Base-by-base conservation (phyloP, 179 eudicot genomes). In the Silene coronaria region DNA sequence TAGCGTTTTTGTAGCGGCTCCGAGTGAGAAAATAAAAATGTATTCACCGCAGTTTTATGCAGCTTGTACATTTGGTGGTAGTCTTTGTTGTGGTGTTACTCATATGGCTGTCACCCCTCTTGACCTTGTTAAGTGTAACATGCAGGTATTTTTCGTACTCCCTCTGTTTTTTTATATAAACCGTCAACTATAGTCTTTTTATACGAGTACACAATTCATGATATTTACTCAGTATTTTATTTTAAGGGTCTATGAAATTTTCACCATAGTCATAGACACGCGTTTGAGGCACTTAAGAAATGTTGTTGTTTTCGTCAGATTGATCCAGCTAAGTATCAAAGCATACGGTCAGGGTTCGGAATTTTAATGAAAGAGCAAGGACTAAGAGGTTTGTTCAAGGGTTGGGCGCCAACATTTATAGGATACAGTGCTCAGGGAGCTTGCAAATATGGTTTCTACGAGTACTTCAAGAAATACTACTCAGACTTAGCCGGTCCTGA, bases 341-440 rank as follows among this genome's bases (percentile, higher is more conserved):
- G 61, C 84, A 82, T 83, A 23, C 26, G 78, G 11, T 88, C 93
- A 2, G 93, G 89, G 9, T 91, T 88, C 19, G 87, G 90, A 38
- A 61, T 88, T 24, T 6, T 91, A 78, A 55, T 89, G 5, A 89
- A 80, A 78, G 96, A 91, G 77, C 96, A 89, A 38, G 96, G 96
- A 51, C 26, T 84, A 11, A 83, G 70, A 79, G 96, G 96, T 21
- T 78, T 91, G 57, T 91, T 86, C 72, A 84, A 72, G 81, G 97
- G 97, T 14, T 91, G 97, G 97, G 91, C 42, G 16, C 97, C 97
- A 55, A 91, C 97, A 23, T 74, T 88, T 74, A 59, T 91, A 3
- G 97, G 97, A 63, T 91, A 91, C 64, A 86, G 97, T 61, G 96
- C 89, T 61, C 97, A 91, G 71, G 97, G 97, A 63, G 93, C 96